A percentile compares a stretch with the other conserved stretches of the same genome.
Conservation (phyloP, 2,329 filamentous ascomycete species). For the Neocucurbitaria cava region DNA sequence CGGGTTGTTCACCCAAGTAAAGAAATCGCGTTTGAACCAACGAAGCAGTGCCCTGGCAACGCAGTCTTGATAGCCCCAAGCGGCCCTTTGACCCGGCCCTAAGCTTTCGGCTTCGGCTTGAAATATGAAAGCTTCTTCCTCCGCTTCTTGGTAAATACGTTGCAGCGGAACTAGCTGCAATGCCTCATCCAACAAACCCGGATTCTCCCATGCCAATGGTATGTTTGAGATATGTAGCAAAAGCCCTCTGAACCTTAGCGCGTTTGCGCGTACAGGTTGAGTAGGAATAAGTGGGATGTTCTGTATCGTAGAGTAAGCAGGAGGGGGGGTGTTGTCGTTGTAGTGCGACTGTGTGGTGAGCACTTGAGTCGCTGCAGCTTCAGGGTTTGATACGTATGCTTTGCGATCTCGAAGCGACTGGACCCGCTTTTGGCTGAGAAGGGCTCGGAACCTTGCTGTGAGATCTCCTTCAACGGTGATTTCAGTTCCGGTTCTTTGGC, state of each 20-base stretch:
- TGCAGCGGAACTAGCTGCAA: constrained; percentile 82
- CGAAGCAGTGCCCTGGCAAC: constrained; percentile 84
- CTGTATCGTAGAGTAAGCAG: constrained; percentile 57
- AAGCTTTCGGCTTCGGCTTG: constrained; percentile 84
- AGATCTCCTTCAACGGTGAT: not conserved
- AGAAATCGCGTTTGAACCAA: constrained; percentile 93
- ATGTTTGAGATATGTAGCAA: constrained; percentile 82
- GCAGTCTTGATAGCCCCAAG: constrained; percentile 96
- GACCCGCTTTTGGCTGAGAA: not conserved
- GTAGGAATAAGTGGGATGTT: constrained; percentile 72
- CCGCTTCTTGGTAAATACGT: constrained; percentile 84
- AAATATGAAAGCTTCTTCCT: constrained; percentile 85
- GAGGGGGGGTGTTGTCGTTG: constrained; percentile 56
- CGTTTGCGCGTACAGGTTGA: constrained; percentile 62
- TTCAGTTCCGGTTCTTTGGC: not conserved
- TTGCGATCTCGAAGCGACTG: not conserved
- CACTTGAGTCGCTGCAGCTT: not conserved
- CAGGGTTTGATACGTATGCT: not conserved
- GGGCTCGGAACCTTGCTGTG: not conserved
- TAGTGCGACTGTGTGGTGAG: not conserved
- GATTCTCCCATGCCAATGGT: constrained; percentile 91
- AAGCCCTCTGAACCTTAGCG: constrained; percentile 64
- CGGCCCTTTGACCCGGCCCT: constrained; percentile 74
- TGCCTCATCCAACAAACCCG: constrained; percentile 89
- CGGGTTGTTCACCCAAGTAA: constrained; percentile 93